These are phyloP conservation scores for Pochonia chlamydosporia DNA, from an alignment of 2,329 filamentous ascomycete genomes.

Conservation along the genomic window DNA sequence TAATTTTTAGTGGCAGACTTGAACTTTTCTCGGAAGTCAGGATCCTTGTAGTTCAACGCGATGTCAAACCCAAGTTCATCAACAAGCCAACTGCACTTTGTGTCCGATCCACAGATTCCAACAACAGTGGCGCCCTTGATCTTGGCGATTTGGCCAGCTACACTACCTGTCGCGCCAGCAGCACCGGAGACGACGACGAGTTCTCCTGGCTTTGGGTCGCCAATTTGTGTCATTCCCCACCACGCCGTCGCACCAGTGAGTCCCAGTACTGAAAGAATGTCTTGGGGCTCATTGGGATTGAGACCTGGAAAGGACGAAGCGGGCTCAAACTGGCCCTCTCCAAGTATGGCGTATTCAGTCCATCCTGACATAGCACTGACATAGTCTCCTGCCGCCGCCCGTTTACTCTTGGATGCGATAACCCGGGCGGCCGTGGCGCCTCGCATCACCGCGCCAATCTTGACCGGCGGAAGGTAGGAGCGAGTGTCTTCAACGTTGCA, in stretches of 20 bases:
- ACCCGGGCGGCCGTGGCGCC: constrained; percentile 56
- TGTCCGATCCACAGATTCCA: constrained; percentile 59
- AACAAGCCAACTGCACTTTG: constrained; percentile 62
- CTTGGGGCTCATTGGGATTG: constrained; percentile 36
- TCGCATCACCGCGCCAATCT: constrained; percentile 64
- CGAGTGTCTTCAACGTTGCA: constrained; percentile 29
- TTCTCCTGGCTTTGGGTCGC: constrained; percentile 61
- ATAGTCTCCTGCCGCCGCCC: constrained; percentile 51
- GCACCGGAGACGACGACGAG: constrained; percentile 74
- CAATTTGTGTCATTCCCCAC: constrained; percentile 66
- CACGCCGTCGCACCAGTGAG: constrained; percentile 70
- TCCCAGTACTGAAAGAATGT: constrained; percentile 58
- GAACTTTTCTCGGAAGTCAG: constrained; percentile 55
- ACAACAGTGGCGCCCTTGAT: constrained; percentile 58
- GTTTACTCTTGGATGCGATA: constrained; percentile 50
- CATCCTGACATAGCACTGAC: constrained; percentile 54
- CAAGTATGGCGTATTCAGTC: constrained; percentile 58
- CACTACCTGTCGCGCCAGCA: constrained; percentile 70
- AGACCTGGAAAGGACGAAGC: constrained; percentile 33
- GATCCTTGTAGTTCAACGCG: constrained; percentile 64
- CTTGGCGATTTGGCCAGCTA: constrained; percentile 75
- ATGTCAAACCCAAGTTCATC: constrained; percentile 61
- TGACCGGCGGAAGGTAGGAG: constrained; percentile 63
- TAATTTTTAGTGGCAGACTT: constrained; percentile 50
- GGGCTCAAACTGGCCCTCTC: constrained; percentile 43